Evolutionary conservation across 805 yeast species (phyloP), one percentile per base, ranked within the genome.

Genomic region (Lachancea kluyveri): DNA sequence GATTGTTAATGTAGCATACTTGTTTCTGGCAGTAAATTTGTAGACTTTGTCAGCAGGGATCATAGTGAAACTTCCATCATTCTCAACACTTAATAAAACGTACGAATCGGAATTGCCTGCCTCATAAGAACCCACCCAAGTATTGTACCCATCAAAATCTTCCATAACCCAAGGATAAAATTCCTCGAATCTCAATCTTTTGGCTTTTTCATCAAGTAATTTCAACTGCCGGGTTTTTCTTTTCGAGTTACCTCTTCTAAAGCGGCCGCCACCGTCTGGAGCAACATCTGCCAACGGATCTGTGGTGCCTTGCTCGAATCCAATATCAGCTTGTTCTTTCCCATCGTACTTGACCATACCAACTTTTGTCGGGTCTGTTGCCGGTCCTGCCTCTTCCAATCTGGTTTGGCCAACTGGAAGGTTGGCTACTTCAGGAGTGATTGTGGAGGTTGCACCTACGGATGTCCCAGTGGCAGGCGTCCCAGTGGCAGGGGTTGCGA

Each of bases 121-220:
- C 62, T 92, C 98, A 60, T 85, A 92, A 46, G 79, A 82, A 21
- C 97, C 96, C 12, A 88, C 96, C 82, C 85, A 92, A 0, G 94
- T 90, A 53, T 92, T 90, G 39, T 74, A 71, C 27, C 95, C 95
- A 50, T 87, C 96, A 56, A 83, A 90, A 60, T 92, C 98, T 62
- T 92, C 98, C 68, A 92, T 65, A 11, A 92, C 95, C 98, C 98
- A 92, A 0, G 98, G 98, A 49, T 84, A 90, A 56, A 80, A 85
- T 60, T 92, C 98, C 61, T 92, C 98, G 54, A 90, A 92, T 52
- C 97, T 70, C 41, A 92, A 65, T 51, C 77, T 80, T 41, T 90
- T 72, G 39, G 85, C 88, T 6, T 74, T 74, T 46, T 88, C 97
- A 50, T 86, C 86, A 54, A 85, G 75, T 17, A 79, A 72, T 45